phyloP scores from a whole-genome alignment of 495 filamentous ascomycete genomes.

The Bacidia gigantensis region DNA sequence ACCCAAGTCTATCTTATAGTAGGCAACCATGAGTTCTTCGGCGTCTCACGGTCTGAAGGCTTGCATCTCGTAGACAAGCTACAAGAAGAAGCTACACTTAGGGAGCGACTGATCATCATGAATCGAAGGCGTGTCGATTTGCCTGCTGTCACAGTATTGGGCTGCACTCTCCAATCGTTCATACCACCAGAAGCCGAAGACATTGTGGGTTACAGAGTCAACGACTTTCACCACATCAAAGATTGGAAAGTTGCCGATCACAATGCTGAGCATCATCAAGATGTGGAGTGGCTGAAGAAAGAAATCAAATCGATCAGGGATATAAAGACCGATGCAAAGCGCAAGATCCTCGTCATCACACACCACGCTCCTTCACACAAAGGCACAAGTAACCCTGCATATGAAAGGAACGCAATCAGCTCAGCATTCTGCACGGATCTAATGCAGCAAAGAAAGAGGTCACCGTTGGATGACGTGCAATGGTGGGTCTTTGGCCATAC shows the following conservation, averaged over 20 bases:
- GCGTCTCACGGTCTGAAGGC: slow-evolving; percentile 24
- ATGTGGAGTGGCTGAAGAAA: slow-evolving; percentile 32
- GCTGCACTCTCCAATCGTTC: slow-evolving; percentile 43
- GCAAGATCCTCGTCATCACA: slow-evolving; percentile 35
- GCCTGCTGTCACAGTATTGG: slow-evolving; percentile 31
- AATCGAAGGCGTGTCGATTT: slow-evolving; percentile 31
- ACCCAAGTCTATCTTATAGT: slow-evolving; percentile 37
- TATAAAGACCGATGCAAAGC: slow-evolving; percentile 13
- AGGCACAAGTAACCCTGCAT: slow-evolving; percentile 29
- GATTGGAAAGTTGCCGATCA: slow-evolving; percentile 37
- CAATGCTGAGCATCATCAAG: slow-evolving; percentile 29
- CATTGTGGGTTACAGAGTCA: slow-evolving; percentile 28
- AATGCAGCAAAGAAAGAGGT: slow-evolving; percentile 53
- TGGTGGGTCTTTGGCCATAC: slow-evolving; percentile 43
- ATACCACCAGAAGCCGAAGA: slow-evolving; percentile 26
- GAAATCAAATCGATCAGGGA: slow-evolving; percentile 24
- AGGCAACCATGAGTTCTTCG: slow-evolving; percentile 49
- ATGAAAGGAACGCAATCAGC: slow-evolving; percentile 29
- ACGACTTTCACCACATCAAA: slow-evolving; percentile 38
- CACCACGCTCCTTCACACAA: slow-evolving; percentile 39
- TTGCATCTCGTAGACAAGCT: slow-evolving; percentile 31
- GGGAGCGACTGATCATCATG: slow-evolving; percentile 33
- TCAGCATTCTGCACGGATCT: slow-evolving; percentile 41
- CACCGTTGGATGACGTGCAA: slow-evolving; percentile 26
- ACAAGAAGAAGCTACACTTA: slow-evolving; percentile 30